Conservation (phyloP, 139 green algal genomes). For the Spirogloea muscicola region DNA sequence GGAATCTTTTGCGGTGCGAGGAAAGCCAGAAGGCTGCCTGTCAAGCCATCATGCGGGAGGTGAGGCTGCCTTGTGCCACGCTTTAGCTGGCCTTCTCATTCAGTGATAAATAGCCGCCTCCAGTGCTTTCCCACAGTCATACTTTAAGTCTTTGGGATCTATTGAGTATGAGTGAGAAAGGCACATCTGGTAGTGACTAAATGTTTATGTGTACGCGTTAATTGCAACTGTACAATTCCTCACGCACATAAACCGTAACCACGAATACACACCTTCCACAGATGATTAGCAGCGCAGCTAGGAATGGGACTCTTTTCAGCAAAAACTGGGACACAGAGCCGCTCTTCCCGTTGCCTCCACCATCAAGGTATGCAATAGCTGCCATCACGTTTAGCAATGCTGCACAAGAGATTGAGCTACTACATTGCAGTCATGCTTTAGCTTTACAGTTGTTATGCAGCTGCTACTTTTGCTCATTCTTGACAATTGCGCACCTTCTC, state of each 20-base stretch:
- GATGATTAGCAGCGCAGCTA: slow-evolving; percentile 33
- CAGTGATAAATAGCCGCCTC: background rate
- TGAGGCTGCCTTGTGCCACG: slow-evolving; percentile 1
- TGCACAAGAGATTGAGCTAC: too few relatives aligned
- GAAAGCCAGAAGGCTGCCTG: slow-evolving; percentile 19
- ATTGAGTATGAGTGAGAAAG: background rate
- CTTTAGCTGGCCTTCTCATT: background rate
- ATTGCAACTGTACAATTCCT: background rate
- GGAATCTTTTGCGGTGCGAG: background rate
- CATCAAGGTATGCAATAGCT: too few relatives aligned
- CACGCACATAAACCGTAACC: background rate
- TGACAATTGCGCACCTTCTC: too few relatives aligned
- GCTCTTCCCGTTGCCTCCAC: too few relatives aligned
- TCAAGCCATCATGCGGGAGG: slow-evolving; percentile 32
- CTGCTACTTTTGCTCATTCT: too few relatives aligned
- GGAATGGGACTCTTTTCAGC: slow-evolving; percentile 34
- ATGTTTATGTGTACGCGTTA: too few relatives aligned
- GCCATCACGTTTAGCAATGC: too few relatives aligned
- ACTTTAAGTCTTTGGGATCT: too few relatives aligned
- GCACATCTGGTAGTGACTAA: background rate
- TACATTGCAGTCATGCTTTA: too few relatives aligned
- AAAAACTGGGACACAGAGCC: slow-evolving; percentile 41
- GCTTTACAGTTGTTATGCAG: too few relatives aligned
- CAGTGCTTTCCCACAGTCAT: too few relatives aligned
- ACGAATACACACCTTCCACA: background rate